phyloP scores from a whole-genome alignment of 148 eudicot genomes.

The Heliamphora exappendiculata region DNA sequence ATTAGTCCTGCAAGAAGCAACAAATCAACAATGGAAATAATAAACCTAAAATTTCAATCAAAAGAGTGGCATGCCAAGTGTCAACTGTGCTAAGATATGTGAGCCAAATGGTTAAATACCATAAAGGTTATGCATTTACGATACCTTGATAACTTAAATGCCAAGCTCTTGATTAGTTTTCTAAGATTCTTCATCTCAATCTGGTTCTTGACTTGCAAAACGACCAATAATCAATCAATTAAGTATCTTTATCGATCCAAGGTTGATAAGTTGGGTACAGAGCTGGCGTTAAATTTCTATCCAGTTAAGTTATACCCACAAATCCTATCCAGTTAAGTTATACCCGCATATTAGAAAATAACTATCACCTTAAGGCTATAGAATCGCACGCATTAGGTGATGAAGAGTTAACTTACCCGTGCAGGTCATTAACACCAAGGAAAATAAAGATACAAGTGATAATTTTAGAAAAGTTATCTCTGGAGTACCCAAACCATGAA shows the following conservation, averaged over 20 bases:
- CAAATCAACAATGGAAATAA: not conserved
- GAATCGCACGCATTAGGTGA: not conserved
- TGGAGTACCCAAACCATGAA: constrained; percentile 4
- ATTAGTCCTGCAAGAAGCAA: constrained; percentile 61
- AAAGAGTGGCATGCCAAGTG: not conserved
- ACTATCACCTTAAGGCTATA: too few relatives aligned
- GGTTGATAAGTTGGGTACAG: not conserved
- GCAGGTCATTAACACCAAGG: not conserved
- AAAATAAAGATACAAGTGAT: not conserved
- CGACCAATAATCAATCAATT: not conserved
- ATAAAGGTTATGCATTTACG: constrained; percentile 5
- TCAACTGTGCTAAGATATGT: not conserved
- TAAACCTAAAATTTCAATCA: not conserved
- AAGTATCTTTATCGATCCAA: not conserved
- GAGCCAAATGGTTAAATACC: not conserved
- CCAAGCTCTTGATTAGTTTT: not conserved
- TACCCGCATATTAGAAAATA: too few relatives aligned
- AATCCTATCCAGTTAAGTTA: too few relatives aligned
- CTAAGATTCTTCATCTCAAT: not conserved
- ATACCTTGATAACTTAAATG: not conserved
- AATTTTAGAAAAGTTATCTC: not conserved
- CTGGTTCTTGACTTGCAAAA: not conserved
- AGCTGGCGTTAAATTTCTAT: not conserved
- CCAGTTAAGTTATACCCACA: not conserved
- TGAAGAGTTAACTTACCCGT: not conserved